These are phyloP conservation scores for Chalaropsis thielavioides DNA, from an alignment of 2,329 filamentous ascomycete species.

Conservation along the genomic window DNA sequence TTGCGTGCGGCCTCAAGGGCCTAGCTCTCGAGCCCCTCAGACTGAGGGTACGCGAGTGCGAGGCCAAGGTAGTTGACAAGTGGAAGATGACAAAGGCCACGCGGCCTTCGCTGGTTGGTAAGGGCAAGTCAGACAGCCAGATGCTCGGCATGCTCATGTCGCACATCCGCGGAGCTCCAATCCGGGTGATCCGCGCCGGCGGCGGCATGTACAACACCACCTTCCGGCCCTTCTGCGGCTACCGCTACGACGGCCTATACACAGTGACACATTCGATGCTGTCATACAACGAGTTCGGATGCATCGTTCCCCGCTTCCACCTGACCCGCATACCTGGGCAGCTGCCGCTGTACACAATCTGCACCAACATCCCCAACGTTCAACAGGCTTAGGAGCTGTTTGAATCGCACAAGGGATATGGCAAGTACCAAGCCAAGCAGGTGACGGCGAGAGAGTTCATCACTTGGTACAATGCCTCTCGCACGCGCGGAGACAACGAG, in stretches of 20 bases:
- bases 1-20: neutral
- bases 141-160: slow-evolving; percentile 15
- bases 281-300: slow-evolving; percentile 12
- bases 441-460: slow-evolving; percentile 3
- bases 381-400: slow-evolving; percentile 15
- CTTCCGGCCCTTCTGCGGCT: slow-evolving; percentile 12
- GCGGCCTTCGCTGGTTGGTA: neutral
- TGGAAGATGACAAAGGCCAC: neutral
- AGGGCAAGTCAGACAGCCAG: slow-evolving; percentile 3
- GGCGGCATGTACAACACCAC: slow-evolving; percentile 13
- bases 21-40: neutral
- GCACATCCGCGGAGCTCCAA: slow-evolving; percentile 10
- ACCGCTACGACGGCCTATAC: slow-evolving; percentile 15
- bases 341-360: slow-evolving; percentile 12
- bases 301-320: slow-evolving; percentile 10
- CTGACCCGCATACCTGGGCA: neutral
- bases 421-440: slow-evolving; percentile 9
- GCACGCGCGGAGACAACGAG: neutral
- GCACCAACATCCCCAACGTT: slow-evolving; percentile 12
- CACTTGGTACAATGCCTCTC: neutral
- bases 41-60: neutral
- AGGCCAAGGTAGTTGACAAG: neutral
- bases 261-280: slow-evolving; percentile 11
- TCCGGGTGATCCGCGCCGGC: slow-evolving; percentile 10
- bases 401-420: slow-evolving; percentile 16